Evolutionary conservation across 2,329 filamentous ascomycete species (phyloP), one percentile per base, ranked within the genome.

Genomic region (Hypoxylon rubiginosum): DNA sequence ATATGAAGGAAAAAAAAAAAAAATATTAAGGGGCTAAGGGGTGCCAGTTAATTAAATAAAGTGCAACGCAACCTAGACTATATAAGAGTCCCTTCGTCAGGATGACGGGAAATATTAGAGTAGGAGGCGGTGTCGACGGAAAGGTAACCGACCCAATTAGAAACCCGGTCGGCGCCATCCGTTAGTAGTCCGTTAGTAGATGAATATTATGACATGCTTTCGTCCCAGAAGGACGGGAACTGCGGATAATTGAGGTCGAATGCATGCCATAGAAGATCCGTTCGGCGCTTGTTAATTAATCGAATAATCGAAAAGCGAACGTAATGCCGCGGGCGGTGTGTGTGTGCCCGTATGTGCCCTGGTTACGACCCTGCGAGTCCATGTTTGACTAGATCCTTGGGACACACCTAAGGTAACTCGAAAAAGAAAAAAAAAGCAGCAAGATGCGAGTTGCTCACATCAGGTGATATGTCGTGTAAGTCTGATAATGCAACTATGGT

Each of bases 391-490:
- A 66, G 67, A 69, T 69, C 64, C 64, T 55, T 69, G 60, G 67
- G 60, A 15, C 34, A 36, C 41, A 21, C 43, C 43, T 2, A 48
- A 28, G 43, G 41, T 39, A 43, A 49, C 39, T 32, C 36, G 17
- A 52, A 17, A 41, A 17, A 41, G 15, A 43, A 43, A 19, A 28
- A 17, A 43, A 21, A 67, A 65, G 64, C 67, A 69, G 52, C 58
- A 63, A 61, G 64, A 66, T 66, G 64, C 62, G 64, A 68, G 58
- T 56, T 63, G 50, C 60, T 65, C 62, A 65, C 65, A 70, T 70
- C 65, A 66, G 67, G 65, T 71, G 68, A 67, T 66, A 71, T 69
- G 68, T 62, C 43, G 66, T 71, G 68, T 58, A 69, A 68, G 68
- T 66, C 52, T n/a, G 66, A 71, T 71, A 71, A 69, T 71, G 68